A percentile compares a stretch with the other conserved stretches of the same genome.
Evolutionary conservation across 169 alveolate genomes (phyloP).

Genomic region (Haemoproteus tartakovskyi): DNA sequence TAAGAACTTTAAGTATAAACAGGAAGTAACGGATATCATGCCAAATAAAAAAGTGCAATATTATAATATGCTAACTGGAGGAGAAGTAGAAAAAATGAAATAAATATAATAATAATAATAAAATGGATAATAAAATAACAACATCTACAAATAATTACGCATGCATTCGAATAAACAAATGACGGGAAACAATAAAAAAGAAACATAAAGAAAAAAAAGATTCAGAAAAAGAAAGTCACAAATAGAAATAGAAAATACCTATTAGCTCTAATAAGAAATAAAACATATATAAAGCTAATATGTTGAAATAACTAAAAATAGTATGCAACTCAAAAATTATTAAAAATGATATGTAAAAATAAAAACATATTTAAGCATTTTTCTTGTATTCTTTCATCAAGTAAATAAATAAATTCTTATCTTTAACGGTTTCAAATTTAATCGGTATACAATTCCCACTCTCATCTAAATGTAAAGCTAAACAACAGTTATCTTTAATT

Average conservation of each 20-base stretch:
- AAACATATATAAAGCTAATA: background rate
- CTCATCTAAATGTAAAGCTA: slow-evolving; percentile 83
- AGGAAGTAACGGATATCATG: too few relatives aligned
- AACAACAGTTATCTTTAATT: slow-evolving; percentile 77
- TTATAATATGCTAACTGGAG: too few relatives aligned
- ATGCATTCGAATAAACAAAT: too few relatives aligned
- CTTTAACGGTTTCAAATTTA: slow-evolving; percentile 78
- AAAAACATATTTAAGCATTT: slow-evolving; percentile 30
- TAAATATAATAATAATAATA: too few relatives aligned
- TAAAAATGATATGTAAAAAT: too few relatives aligned
- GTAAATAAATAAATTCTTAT: slow-evolving; percentile 77
- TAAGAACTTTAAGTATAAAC: too few relatives aligned
- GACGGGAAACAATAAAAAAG: background rate
- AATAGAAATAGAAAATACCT: slow-evolving; percentile 13
- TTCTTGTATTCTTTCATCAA: slow-evolving; percentile 72
- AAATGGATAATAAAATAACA: too few relatives aligned
- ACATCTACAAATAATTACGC: too few relatives aligned
- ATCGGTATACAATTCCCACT: slow-evolving; percentile 86
- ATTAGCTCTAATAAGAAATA: background rate
- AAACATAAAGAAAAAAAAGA: background rate
- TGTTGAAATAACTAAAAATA: too few relatives aligned
- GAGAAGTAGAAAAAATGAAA: too few relatives aligned
- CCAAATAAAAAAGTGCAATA: too few relatives aligned
- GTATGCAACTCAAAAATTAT: too few relatives aligned
- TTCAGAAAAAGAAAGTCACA: background rate